Percentiles rank a stretch among this genome's conserved stretches.
Evolutionary conservation across 2,329 filamentous ascomycete species (phyloP).

Genomic region (Phialophora chinensis): DNA sequence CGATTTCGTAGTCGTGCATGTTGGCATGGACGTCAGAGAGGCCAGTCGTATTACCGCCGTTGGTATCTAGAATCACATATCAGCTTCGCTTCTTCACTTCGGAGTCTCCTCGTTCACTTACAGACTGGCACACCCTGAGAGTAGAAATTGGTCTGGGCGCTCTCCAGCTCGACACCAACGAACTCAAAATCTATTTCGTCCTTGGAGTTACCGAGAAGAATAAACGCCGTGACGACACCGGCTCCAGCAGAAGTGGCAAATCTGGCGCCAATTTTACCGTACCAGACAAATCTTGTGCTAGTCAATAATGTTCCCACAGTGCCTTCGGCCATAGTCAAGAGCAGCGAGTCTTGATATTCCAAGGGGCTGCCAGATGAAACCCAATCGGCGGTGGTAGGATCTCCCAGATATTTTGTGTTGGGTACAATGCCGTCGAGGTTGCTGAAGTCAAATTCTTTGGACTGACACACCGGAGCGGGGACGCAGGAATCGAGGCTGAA

Average conservation of each 20-base stretch:
- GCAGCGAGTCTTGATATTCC: conserved; percentile 67
- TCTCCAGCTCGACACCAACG: conserved; percentile 76
- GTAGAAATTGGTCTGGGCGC: conserved; percentile 94
- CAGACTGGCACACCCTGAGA: conserved; percentile 92
- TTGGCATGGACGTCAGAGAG: conserved; percentile 72
- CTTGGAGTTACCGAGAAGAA: conserved; percentile 92
- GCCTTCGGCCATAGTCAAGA: conserved; percentile 87
- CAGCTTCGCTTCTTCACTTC: conserved; percentile 6
- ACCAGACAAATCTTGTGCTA: conserved; percentile 91
- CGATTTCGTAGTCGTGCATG: conserved; percentile 89
- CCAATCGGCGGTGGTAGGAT: conserved; percentile 82
- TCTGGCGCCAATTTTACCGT: conserved; percentile 85
- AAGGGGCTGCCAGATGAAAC: conserved; percentile 80
- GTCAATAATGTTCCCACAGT: conserved; percentile 88
- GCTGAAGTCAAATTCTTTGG: conserved; percentile 74
- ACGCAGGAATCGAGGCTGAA: conserved; percentile 83
- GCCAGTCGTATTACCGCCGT: conserved; percentile 72
- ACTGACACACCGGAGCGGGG: conserved; percentile 80
- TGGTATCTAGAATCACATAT: conserved; percentile 63
- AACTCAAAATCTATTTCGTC: conserved; percentile 99
- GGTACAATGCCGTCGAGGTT: conserved; percentile 71
- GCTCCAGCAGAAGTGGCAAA: conserved; percentile 82
- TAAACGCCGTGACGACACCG: conserved; percentile 97
- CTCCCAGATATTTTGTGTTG: conserved; percentile 84
- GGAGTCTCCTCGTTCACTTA: conserved; percentile 56